phyloP scores from a whole-genome alignment of 2,329 filamentous ascomycete genomes.

The Colletotrichum sp. region DNA sequence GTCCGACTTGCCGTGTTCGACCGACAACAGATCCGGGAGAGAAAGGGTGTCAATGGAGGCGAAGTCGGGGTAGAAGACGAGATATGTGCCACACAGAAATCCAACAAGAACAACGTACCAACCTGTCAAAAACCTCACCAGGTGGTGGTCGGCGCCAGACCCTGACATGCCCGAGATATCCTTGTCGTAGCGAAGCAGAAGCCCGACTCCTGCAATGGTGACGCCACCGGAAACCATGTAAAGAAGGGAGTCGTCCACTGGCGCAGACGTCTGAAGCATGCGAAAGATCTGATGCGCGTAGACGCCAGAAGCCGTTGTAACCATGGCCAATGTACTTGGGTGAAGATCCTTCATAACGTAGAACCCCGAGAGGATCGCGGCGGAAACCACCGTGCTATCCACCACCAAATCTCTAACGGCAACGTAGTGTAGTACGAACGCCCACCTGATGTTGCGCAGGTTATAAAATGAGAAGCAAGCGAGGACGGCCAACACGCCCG shows the following conservation, averaged over 20 bases:
- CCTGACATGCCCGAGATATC: not conserved
- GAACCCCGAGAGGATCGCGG: slow-evolving; percentile 28
- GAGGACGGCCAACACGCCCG: slow-evolving; percentile 27
- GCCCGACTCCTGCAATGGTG: slow-evolving; percentile 16
- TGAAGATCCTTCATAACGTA: slow-evolving; percentile 31
- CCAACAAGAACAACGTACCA: slow-evolving; percentile 17
- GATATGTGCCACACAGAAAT: slow-evolving; percentile 15
- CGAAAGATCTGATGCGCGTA: slow-evolving; percentile 25
- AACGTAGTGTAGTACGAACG: slow-evolving; percentile 31
- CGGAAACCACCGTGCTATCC: slow-evolving; percentile 30
- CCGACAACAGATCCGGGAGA: not conserved
- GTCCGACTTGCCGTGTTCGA: slow-evolving; percentile 12
- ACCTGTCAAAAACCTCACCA: slow-evolving; percentile 6
- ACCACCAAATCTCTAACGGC: slow-evolving; percentile 32
- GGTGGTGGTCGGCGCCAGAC: not conserved
- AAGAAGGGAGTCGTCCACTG: not conserved
- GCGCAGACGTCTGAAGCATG: not conserved
- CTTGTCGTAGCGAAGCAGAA: slow-evolving; percentile 18
- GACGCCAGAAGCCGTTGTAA: slow-evolving; percentile 26
- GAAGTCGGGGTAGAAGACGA: slow-evolving; percentile 11
- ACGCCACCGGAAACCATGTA: not conserved
- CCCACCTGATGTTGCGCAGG: slow-evolving; percentile 30
- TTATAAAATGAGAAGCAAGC: slow-evolving; percentile 33
- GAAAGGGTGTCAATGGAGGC: not conserved
- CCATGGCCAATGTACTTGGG: slow-evolving; percentile 29